Percentiles rank a stretch among this genome's conserved stretches.
Evolutionary conservation across 164 flowering plant genomes (phyloP).

Genomic region (Magnolia kwangsiensis): DNA sequence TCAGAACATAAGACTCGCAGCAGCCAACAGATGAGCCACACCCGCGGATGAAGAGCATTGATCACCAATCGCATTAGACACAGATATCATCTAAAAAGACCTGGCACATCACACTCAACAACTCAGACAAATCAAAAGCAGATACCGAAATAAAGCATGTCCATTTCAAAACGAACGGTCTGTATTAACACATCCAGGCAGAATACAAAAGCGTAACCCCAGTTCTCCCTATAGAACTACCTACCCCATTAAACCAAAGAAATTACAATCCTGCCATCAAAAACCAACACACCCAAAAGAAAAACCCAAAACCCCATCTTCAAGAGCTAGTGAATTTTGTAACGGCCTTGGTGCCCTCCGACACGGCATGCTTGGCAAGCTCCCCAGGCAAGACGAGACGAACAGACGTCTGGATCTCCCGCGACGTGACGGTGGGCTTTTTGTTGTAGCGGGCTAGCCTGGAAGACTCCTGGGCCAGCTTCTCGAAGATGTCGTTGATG

Average conservation of each 20-base stretch:
- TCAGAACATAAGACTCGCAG: too few species aligned
- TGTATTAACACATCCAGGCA: neutral
- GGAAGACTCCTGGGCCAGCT: constrained; percentile 44
- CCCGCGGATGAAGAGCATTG: too few species aligned
- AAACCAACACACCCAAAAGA: neutral
- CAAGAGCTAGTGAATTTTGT: constrained; percentile 26
- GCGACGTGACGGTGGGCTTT: constrained; percentile 28
- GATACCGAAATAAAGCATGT: neutral
- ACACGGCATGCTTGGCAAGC: constrained; percentile 28
- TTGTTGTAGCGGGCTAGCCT: constrained; percentile 26
- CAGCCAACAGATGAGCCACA: too few species aligned
- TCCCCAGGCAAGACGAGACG: constrained; percentile 26
- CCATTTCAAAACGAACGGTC: neutral
- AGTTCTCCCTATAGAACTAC: neutral
- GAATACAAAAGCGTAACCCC: neutral
- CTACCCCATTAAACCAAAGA: neutral
- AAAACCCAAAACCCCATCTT: neutral
- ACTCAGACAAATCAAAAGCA: neutral
- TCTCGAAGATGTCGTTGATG: constrained; percentile 34
- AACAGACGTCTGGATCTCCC: constrained; percentile 32
- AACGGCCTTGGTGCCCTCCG: constrained; percentile 30
- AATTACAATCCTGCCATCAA: neutral
- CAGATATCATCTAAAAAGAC: too few species aligned
- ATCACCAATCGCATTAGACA: too few species aligned
- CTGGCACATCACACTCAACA: too few species aligned